Conservation (phyloP, 2,329 filamentous ascomycete genomes). For the Aspergillus quadrilineatus region DNA sequence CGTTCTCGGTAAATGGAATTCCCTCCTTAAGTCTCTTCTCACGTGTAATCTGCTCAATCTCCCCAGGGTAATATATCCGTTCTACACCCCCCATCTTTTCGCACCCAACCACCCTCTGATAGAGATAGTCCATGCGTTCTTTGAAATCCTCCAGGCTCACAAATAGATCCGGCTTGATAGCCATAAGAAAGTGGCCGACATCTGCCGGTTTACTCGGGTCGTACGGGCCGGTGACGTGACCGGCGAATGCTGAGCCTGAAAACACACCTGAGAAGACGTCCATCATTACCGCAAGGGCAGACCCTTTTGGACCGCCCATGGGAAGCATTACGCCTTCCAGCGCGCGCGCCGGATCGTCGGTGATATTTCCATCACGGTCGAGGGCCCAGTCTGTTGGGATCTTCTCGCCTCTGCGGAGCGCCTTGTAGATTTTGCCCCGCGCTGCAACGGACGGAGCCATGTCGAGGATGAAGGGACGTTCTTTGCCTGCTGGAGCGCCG, state of each 20-base stretch:
- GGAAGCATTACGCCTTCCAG: slow-evolving; percentile 78
- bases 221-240: slow-evolving; percentile 73
- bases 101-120: slow-evolving; percentile 52
- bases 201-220: slow-evolving; percentile 67
- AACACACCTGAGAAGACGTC: slow-evolving; percentile 79
- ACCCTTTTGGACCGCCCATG: slow-evolving; percentile 82
- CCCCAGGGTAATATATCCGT: slow-evolving; percentile 58
- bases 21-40: slow-evolving; percentile 42
- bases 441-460: slow-evolving; percentile 50
- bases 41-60: slow-evolving; percentile 54
- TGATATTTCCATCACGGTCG: slow-evolving; percentile 66
- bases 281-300: slow-evolving; percentile 79
- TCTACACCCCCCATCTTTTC: slow-evolving; percentile 57
- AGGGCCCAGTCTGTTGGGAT: slow-evolving; percentile 66
- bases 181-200: slow-evolving; percentile 72
- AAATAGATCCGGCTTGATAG: slow-evolving; percentile 72
- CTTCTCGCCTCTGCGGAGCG: slow-evolving; percentile 41
- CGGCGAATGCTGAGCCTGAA: slow-evolving; percentile 75
- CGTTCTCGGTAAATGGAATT: slow-evolving; percentile 51
- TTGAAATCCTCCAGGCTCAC: slow-evolving; percentile 69
- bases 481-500: slow-evolving; percentile 65
- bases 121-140: slow-evolving; percentile 58
- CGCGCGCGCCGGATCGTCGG: slow-evolving; percentile 69
- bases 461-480: slow-evolving; percentile 58
- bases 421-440: slow-evolving; percentile 48